Evolutionary conservation across 2,329 filamentous ascomycete genomes (phyloP).

Genomic region (Cordyceps cateniannulata): DNA sequence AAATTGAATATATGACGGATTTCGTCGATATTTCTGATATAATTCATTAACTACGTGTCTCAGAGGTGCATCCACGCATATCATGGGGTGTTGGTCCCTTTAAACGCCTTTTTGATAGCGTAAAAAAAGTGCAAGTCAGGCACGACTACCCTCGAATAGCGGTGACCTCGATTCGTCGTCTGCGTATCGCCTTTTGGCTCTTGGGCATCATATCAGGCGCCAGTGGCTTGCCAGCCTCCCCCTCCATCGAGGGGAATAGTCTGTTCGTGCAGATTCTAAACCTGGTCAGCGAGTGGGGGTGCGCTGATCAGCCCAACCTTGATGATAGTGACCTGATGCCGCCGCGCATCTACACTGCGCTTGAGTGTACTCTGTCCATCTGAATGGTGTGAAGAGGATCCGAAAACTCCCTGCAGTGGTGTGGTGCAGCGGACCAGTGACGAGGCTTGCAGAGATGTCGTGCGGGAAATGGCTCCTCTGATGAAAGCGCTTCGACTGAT

Average conservation of each 20-base stretch:
- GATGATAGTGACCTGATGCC: too few species aligned
- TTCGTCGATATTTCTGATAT: too few species aligned
- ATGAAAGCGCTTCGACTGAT: neutral
- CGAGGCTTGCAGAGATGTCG: neutral
- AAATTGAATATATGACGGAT: too few species aligned
- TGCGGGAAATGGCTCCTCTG: neutral
- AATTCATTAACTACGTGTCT: too few species aligned
- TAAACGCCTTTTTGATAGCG: neutral
- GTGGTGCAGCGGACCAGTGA: neutral
- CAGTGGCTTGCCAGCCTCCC: slow-evolving; percentile 5
- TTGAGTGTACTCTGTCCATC: neutral
- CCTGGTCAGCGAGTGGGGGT: neutral
- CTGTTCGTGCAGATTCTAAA: neutral
- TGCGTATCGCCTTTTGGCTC: too few species aligned
- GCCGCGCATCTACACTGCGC: neutral
- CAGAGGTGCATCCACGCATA: too few species aligned
- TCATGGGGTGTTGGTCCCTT: neutral
- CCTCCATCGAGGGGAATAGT: neutral
- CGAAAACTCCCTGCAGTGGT: neutral
- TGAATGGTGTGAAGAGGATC: neutral
- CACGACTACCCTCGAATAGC: neutral
- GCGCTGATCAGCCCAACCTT: neutral
- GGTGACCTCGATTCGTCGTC: neutral
- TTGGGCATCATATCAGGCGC: slow-evolving; percentile 5
- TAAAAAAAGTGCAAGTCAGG: neutral